phyloP scores from a whole-genome alignment of 2,329 filamentous ascomycete genomes.

The Elsinoe australis region DNA sequence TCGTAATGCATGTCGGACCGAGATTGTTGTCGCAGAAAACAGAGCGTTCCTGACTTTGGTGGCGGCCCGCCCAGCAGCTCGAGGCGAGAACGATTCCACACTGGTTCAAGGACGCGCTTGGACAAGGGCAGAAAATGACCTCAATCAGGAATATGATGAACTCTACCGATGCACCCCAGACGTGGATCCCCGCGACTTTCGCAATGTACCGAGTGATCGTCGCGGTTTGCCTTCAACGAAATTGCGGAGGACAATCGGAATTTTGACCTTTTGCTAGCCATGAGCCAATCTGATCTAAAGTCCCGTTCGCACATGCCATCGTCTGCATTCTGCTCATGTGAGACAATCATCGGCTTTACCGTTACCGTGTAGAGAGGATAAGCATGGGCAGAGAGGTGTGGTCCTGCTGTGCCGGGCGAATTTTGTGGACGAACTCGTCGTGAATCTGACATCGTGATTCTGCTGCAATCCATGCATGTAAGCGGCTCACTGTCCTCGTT shows the following conservation, averaged over 20 bases:
- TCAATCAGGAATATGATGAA: slow-evolving; percentile 14
- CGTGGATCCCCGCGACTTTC: slow-evolving; percentile 5
- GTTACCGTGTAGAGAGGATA: too few relatives aligned
- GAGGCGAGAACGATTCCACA: background rate
- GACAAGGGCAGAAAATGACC: slow-evolving; percentile 2
- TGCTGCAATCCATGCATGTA: too few relatives aligned
- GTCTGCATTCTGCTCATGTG: too few relatives aligned
- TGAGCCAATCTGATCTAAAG: too few relatives aligned
- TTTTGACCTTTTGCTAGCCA: background rate
- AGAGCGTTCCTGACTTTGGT: slow-evolving; percentile 3
- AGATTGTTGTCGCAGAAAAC: background rate
- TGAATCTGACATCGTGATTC: too few relatives aligned
- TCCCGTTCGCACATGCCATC: too few relatives aligned
- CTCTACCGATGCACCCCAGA: slow-evolving; percentile 14
- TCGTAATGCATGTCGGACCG: slow-evolving; percentile 3
- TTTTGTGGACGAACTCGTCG: too few relatives aligned
- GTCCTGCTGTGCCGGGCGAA: too few relatives aligned
- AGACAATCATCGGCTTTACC: too few relatives aligned
- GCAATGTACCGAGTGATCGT: slow-evolving; percentile 14
- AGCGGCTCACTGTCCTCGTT: too few relatives aligned
- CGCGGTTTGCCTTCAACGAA: background rate
- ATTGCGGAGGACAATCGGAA: background rate
- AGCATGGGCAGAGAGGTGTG: too few relatives aligned
- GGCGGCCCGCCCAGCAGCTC: background rate
- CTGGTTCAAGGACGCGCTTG: slow-evolving; percentile 6